Evolutionary conservation across 2,329 filamentous ascomycete species (phyloP).

Genomic region (Penicillium sp.): DNA sequence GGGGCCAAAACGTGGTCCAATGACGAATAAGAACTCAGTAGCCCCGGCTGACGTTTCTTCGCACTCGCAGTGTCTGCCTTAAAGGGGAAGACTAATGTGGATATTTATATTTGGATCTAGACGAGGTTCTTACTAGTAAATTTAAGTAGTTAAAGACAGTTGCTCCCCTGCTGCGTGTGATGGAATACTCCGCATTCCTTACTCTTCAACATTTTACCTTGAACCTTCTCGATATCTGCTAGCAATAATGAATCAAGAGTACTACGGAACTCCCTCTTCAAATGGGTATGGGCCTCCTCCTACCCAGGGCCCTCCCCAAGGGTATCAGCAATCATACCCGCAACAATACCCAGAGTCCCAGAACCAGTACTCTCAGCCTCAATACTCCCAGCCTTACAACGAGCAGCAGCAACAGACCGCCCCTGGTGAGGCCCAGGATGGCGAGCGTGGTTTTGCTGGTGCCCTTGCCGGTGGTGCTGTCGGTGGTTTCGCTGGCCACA

Average conservation of each 20-base stretch:
- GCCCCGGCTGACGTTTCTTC: constrained; percentile 2
- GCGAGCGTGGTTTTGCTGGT: background rate
- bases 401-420: constrained; percentile 6
- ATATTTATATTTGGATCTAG: constrained; percentile 6
- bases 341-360: constrained; percentile 9
- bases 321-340: constrained; percentile 11
- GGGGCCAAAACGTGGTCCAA: constrained; percentile 12
- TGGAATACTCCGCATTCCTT: constrained; percentile 6
- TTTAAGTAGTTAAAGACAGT: background rate
- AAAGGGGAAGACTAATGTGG: constrained; percentile 2
- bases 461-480: background rate
- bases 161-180: background rate
- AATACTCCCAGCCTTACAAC: constrained; percentile 9
- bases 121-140: background rate
- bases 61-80: constrained; percentile 5
- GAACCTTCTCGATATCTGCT: constrained; percentile 9
- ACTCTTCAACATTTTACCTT: constrained; percentile 11
- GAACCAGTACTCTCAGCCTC: constrained; percentile 2
- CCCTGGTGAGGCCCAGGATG: background rate
- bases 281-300: constrained; percentile 10
- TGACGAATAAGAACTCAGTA: background rate
- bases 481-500: background rate
- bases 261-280: constrained; percentile 14
- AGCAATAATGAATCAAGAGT: constrained; percentile 15
- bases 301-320: constrained; percentile 10